A percentile compares a stretch with the other conserved stretches of the same genome.
Evolutionary conservation across 2,329 filamentous ascomycete species (phyloP).

Genomic region (Verticillium longisporum): DNA sequence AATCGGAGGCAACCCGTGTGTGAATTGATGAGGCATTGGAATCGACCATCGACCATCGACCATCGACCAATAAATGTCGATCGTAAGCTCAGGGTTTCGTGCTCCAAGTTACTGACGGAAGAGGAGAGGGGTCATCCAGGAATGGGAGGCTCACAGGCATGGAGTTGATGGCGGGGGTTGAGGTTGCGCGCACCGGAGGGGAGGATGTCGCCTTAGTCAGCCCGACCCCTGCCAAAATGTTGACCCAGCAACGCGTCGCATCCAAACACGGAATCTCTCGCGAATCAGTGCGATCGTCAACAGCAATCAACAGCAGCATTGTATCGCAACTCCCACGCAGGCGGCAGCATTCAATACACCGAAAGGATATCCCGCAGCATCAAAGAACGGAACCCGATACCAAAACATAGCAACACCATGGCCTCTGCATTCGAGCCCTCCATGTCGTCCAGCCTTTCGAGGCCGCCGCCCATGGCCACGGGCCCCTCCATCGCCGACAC

Average conservation of each 20-base stretch:
- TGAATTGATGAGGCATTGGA: too few species aligned
- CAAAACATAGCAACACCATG: slow-evolving; percentile 30
- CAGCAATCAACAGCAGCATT: background rate
- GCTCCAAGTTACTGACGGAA: too few species aligned
- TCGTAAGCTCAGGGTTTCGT: too few species aligned
- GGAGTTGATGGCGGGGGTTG: background rate
- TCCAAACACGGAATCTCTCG: background rate
- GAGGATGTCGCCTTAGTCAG: background rate
- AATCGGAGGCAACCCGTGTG: too few species aligned
- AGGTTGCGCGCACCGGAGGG: background rate
- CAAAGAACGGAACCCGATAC: background rate
- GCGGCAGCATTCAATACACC: background rate
- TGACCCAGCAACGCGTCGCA: slow-evolving; percentile 10
- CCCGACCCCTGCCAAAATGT: slow-evolving; percentile 1
- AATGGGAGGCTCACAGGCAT: background rate
- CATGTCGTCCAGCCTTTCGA: slow-evolving; percentile 54
- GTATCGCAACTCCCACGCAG: background rate
- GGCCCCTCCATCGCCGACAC: slow-evolving; percentile 66
- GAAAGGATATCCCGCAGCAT: background rate
- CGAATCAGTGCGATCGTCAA: background rate
- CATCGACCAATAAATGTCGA: too few species aligned
- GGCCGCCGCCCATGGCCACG: slow-evolving; percentile 50
- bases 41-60: too few species aligned
- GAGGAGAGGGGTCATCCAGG: too few species aligned
- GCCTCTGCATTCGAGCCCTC: slow-evolving; percentile 61